A percentile compares a stretch with the other conserved stretches of the same genome.
phyloP scores from a whole-genome alignment of 108 stramenopile genomes.

The Skeletonema costatum region DNA sequence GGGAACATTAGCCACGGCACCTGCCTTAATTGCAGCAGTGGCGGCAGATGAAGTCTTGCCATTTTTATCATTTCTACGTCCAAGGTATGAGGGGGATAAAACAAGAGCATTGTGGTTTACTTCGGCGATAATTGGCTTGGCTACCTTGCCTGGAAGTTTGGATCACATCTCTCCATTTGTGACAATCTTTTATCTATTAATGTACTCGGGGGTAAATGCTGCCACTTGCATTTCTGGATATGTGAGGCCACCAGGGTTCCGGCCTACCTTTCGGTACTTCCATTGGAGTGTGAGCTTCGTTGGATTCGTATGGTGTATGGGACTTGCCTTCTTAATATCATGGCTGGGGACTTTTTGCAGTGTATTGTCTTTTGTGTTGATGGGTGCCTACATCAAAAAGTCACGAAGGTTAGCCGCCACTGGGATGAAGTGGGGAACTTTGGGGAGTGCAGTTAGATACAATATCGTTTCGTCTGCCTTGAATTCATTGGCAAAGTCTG shows the following conservation, averaged over 20 bases:
- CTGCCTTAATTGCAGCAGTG: constrained; percentile 68
- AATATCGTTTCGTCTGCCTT: constrained; percentile 39
- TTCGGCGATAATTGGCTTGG: constrained; percentile 41
- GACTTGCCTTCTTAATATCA: constrained; percentile 54
- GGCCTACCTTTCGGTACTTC: constrained; percentile 78
- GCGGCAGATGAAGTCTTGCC: constrained; percentile 65
- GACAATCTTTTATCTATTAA: constrained; percentile 80
- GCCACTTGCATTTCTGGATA: constrained; percentile 70
- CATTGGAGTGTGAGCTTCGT: constrained; percentile 69
- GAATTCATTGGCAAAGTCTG: constrained; percentile 27
- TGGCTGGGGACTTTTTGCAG: constrained; percentile 16
- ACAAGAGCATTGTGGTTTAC: constrained; percentile 53
- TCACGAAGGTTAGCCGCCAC: constrained; percentile 27
- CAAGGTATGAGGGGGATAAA: constrained; percentile 7
- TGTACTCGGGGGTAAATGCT: constrained; percentile 79
- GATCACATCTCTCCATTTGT: constrained; percentile 78
- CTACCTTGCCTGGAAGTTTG: constrained; percentile 65
- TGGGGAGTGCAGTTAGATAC: constrained; percentile 47
- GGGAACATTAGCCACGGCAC: constrained; percentile 68
- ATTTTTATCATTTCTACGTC: constrained; percentile 48
- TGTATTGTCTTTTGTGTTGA: constrained; percentile 27
- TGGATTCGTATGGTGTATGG: constrained; percentile 73
- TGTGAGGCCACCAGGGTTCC: constrained; percentile 76
- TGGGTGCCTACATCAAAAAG: constrained; percentile 57
- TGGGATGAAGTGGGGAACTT: constrained; percentile 51